Evolutionary conservation across 768 basidiomycete genomes (phyloP).

Genomic region (Calocybe indica): DNA sequence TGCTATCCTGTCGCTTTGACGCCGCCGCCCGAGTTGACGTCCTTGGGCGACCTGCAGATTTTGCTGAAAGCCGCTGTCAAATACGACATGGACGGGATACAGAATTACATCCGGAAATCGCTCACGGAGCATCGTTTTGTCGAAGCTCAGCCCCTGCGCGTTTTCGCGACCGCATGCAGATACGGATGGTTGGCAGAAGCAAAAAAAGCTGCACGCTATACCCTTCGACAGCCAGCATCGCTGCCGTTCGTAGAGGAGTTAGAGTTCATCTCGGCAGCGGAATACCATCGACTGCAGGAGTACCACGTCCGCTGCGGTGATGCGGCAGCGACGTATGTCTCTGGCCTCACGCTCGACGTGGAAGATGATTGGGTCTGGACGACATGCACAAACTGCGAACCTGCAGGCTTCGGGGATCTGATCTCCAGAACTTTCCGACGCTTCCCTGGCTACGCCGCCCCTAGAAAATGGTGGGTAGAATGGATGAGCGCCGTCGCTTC

Average conservation of each 20-base stretch:
- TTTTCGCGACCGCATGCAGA: slow-evolving; percentile 36
- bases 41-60: slow-evolving; percentile 32
- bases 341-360: slow-evolving; percentile 16
- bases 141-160: slow-evolving; percentile 31
- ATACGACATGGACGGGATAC: slow-evolving; percentile 43
- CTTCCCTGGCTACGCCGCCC: slow-evolving; percentile 10
- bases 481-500: slow-evolving; percentile 25
- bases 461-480: slow-evolving; percentile 25
- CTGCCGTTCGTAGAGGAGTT: slow-evolving; percentile 27
- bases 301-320: slow-evolving; percentile 35
- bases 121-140: slow-evolving; percentile 28
- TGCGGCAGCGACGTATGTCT: slow-evolving; percentile 18
- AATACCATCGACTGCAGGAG: slow-evolving; percentile 32
- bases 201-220: slow-evolving; percentile 25
- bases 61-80: slow-evolving; percentile 42
- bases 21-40: slow-evolving; percentile 22
- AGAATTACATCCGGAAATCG: slow-evolving; percentile 21
- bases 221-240: slow-evolving; percentile 24
- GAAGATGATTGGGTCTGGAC: slow-evolving; percentile 29
- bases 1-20: slow-evolving; percentile 43
- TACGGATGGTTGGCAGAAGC: slow-evolving; percentile 30
- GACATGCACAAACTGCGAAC: slow-evolving; percentile 8
- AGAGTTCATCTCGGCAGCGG: slow-evolving; percentile 33
- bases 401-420: no score
- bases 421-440: no score